Conservation (phyloP, 192 early-diverging fungal genomes). For the Endogone sp. region DNA sequence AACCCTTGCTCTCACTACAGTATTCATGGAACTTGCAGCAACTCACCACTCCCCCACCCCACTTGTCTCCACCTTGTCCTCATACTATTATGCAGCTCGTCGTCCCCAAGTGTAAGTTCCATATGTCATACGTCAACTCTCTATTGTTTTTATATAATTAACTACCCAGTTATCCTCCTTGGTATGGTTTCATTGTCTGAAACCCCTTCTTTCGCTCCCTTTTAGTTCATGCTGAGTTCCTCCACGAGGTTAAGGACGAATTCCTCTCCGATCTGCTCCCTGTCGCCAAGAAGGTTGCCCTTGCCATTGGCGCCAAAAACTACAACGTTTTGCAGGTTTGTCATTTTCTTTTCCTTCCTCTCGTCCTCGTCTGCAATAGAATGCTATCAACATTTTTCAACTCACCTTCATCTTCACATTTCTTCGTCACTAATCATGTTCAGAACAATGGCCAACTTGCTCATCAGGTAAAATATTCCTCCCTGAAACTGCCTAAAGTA, state of each 20-base stretch:
- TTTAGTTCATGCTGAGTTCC: constrained; percentile 81
- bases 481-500: not conserved
- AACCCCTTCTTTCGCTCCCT: constrained; percentile 16
- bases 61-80: too few species aligned
- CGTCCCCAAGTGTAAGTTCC: constrained; percentile 59
- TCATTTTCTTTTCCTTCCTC: not conserved
- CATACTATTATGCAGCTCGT: constrained; percentile 67
- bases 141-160: not conserved
- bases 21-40: constrained; percentile 83
- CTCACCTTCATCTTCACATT: too few species aligned
- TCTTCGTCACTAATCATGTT: too few species aligned
- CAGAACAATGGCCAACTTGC: constrained; percentile 54
- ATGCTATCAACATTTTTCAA: too few species aligned
- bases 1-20: too few species aligned
- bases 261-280: constrained; percentile 79
- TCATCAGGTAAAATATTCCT: constrained; percentile 44
- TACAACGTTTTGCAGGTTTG: constrained; percentile 90
- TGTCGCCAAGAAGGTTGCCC: constrained; percentile 84
- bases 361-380: constrained; percentile 1
- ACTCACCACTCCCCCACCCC: constrained; percentile 33
- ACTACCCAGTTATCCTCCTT: not conserved
- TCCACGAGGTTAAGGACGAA: constrained; percentile 88
- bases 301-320: constrained; percentile 64
- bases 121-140: not conserved
- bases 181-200: constrained; percentile 23